These are phyloP conservation scores for Begonia peltatifolia DNA, from an alignment of 306 rosid genomes.

Conservation along the genomic window DNA sequence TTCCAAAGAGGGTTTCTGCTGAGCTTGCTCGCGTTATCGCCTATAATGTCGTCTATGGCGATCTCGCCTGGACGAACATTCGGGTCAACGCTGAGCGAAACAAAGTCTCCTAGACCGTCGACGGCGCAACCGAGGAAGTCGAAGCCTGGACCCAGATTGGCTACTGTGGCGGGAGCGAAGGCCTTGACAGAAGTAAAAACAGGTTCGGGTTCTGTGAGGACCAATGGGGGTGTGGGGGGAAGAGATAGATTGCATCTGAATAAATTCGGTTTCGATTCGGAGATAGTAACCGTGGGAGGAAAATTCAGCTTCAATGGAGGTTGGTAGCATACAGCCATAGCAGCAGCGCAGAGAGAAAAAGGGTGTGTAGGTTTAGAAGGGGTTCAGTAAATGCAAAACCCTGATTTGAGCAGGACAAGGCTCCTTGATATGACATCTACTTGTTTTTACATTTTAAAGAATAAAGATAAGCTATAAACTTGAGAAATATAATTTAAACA, in stretches of 20 bases:
- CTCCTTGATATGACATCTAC: no score
- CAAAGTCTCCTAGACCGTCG: conserved; percentile 63
- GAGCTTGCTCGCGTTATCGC: conserved; percentile 33
- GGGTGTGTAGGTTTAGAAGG: background rate
- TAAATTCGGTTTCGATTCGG: conserved; percentile 12
- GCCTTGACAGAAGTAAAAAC: conserved; percentile 38
- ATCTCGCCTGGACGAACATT: conserved; percentile 57
- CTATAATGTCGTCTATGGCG: conserved; percentile 32
- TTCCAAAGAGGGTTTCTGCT: conserved; percentile 58
- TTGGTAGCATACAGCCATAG: conserved; percentile 32
- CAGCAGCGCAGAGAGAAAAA: conserved; percentile 1
- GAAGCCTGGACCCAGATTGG: conserved; percentile 84
- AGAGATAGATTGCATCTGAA: conserved; percentile 37
- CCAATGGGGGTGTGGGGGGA: conserved; percentile 16
- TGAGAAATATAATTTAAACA: no score
- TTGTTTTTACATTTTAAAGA: no score
- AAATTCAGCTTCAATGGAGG: conserved; percentile 18
- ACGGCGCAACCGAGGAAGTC: conserved; percentile 87
- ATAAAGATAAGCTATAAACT: no score
- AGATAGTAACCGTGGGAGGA: background rate
- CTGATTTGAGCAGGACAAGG: no score
- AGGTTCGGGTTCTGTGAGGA: conserved; percentile 40
- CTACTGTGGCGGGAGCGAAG: conserved; percentile 80
- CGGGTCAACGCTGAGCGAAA: conserved; percentile 52
- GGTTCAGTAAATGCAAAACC: no score